Evolutionary conservation across 345 rosid genomes (phyloP).

Genomic region (Syzygium aromaticum): DNA sequence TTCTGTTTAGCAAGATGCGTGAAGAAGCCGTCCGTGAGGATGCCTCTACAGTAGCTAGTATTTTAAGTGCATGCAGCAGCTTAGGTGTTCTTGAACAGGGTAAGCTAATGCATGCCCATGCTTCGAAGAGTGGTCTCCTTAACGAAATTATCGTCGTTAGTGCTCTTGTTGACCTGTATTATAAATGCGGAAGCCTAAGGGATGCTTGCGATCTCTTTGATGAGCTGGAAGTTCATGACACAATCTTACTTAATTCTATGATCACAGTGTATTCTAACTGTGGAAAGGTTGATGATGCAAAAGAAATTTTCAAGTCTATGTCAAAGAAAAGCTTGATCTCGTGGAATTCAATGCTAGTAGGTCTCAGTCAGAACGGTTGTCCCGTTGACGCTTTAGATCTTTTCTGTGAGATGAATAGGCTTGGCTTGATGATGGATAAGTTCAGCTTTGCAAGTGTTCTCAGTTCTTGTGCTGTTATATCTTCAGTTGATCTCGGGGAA

Average conservation of each 20-base stretch:
- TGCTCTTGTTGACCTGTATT: slow-evolving; percentile 42
- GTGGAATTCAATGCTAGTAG: slow-evolving; percentile 84
- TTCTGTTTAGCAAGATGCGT: slow-evolving; percentile 50
- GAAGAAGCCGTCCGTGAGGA: slow-evolving; percentile 26
- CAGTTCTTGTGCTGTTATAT: slow-evolving; percentile 63
- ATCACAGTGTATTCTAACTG: slow-evolving; percentile 59
- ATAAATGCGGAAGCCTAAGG: slow-evolving; percentile 44
- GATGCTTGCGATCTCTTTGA: slow-evolving; percentile 63
- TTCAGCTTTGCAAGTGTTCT: slow-evolving; percentile 61
- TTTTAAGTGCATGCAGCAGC: slow-evolving; percentile 49
- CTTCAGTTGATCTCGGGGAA: slow-evolving; percentile 63
- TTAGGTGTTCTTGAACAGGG: slow-evolving; percentile 12
- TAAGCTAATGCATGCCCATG: slow-evolving; percentile 42
- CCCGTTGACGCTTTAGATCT: slow-evolving; percentile 55
- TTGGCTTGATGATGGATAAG: slow-evolving; percentile 45
- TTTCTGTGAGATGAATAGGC: slow-evolving; percentile 54
- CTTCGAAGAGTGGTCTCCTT: slow-evolving; percentile 38
- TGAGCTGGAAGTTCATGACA: slow-evolving; percentile 55
- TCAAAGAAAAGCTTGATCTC: slow-evolving; percentile 59
- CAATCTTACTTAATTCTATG: slow-evolving; percentile 71
- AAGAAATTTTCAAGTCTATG: slow-evolving; percentile 40
- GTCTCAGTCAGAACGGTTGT: slow-evolving; percentile 66
- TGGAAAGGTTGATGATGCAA: slow-evolving; percentile 73
- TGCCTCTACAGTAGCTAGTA: slow-evolving; percentile 39
- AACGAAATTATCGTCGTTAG: slow-evolving; percentile 24